Evolutionary conservation across 1,284 basidiomycete genomes (phyloP).

Genomic region (Rhodotorula sp.): DNA sequence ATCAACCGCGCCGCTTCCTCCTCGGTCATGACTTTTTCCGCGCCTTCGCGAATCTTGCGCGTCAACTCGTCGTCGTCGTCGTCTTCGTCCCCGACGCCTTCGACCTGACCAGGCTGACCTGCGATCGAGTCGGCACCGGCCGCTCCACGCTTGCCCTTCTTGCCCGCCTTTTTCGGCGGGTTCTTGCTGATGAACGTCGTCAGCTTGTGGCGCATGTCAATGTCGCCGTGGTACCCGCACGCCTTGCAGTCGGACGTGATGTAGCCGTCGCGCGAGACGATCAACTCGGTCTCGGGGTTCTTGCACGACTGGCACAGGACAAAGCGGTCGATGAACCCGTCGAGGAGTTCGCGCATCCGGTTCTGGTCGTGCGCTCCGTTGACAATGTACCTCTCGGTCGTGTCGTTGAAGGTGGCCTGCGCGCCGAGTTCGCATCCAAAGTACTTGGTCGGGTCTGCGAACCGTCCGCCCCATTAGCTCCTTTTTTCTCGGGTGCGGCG

Average conservation of each 20-base stretch:
- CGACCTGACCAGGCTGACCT: slow-evolving; percentile 36
- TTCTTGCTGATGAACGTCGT: slow-evolving; percentile 97
- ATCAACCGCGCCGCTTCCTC: slow-evolving; percentile 45
- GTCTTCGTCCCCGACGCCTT: slow-evolving; percentile 43
- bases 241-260: slow-evolving; percentile 98
- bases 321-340: slow-evolving; percentile 92
- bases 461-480: not conserved
- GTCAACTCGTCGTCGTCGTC: slow-evolving; percentile 50
- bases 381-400: slow-evolving; percentile 97
- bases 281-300: slow-evolving; percentile 97
- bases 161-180: slow-evolving; percentile 63
- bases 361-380: slow-evolving; percentile 93
- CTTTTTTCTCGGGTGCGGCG: not conserved
- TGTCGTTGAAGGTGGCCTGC: slow-evolving; percentile 93
- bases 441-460: slow-evolving; percentile 90
- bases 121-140: slow-evolving; percentile 43
- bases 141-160: slow-evolving; percentile 64
- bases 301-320: slow-evolving; percentile 97
- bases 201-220: slow-evolving; percentile 98
- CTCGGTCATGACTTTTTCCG: slow-evolving; percentile 50
- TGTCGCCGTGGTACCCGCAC: slow-evolving; percentile 83
- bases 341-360: slow-evolving; percentile 91
- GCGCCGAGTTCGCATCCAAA: slow-evolving; percentile 98
- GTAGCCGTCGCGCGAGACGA: slow-evolving; percentile 83
- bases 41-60: slow-evolving; percentile 57